Evolutionary conservation across 1,139 yeast genomes (phyloP).

Genomic region (Nakaseomyces sp.): DNA sequence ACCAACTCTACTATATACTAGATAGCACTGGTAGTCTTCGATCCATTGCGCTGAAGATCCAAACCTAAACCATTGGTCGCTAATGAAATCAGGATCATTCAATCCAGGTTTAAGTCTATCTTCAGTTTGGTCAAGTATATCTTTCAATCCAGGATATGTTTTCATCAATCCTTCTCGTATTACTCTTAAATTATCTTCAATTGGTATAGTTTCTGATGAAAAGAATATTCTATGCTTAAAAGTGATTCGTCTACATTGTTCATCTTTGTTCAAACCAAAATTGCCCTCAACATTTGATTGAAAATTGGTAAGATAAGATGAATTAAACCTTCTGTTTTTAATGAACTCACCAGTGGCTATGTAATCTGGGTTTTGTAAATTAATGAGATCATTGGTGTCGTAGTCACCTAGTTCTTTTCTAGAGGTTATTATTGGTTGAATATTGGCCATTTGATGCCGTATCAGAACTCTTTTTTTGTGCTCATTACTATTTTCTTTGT

Average conservation of each 20-base stretch:
- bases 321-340: background rate
- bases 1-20: slow-evolving; percentile 15
- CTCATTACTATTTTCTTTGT: too few relatives aligned
- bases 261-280: background rate
- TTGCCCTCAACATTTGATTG: background rate
- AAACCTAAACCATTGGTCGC: too few relatives aligned
- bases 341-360: background rate
- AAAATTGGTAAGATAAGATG: background rate
- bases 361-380: background rate
- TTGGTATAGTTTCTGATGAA: too few relatives aligned
- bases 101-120: too few relatives aligned
- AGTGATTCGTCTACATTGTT: background rate
- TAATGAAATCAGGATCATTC: too few relatives aligned
- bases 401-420: background rate
- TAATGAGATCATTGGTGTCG: background rate
- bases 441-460: too few relatives aligned
- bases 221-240: background rate
- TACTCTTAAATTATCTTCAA: too few relatives aligned
- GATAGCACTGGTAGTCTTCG: slow-evolving; percentile 15
- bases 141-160: too few relatives aligned
- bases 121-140: too few relatives aligned
- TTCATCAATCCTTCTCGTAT: too few relatives aligned
- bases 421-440: too few relatives aligned
- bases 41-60: slow-evolving; percentile 21
- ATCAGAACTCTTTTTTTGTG: too few relatives aligned